Evolutionary conservation across 177 flowering plant genomes (phyloP).

Genomic region (Tripterygium wilfordii): DNA sequence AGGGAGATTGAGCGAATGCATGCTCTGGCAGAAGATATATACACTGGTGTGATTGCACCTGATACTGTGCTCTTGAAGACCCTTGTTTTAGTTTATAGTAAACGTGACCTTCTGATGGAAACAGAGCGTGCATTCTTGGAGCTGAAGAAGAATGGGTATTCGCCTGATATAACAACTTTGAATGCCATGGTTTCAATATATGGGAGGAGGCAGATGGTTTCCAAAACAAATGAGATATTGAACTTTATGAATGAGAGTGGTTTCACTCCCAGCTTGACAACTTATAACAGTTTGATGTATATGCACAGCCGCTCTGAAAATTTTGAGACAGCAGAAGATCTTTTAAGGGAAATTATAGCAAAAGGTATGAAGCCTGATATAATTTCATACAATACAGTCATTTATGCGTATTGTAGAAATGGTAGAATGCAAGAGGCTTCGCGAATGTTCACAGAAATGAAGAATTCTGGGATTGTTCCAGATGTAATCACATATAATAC

Average conservation of each 20-base stretch:
- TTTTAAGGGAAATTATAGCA: constrained; percentile 50
- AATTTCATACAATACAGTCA: constrained; percentile 77
- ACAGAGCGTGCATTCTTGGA: constrained; percentile 79
- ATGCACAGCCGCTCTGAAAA: constrained; percentile 68
- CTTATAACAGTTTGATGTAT: constrained; percentile 87
- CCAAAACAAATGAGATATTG: constrained; percentile 61
- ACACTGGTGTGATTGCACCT: constrained; percentile 52
- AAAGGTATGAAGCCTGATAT: constrained; percentile 68
- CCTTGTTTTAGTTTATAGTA: constrained; percentile 80
- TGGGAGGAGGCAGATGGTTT: constrained; percentile 74
- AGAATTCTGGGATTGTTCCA: constrained; percentile 46
- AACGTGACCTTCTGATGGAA: constrained; percentile 61
- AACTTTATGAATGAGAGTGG: constrained; percentile 66
- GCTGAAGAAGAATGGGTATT: constrained; percentile 47
- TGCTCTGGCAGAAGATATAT: constrained; percentile 68
- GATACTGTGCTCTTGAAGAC: constrained; percentile 64
- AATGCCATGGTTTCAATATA: constrained; percentile 58
- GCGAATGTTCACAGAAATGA: constrained; percentile 62
- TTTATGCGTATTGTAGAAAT: constrained; percentile 70
- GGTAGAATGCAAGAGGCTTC: constrained; percentile 80
- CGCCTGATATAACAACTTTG: constrained; percentile 68
- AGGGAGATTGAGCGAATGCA: constrained; percentile 57
- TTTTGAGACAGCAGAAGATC: constrained; percentile 62
- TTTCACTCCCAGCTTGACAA: constrained; percentile 73
- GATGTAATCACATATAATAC: constrained; percentile 40